Percentiles rank a stretch among this genome's conserved stretches.
Evolutionary conservation across 305 asterid genomes (phyloP).

Genomic region (Fraxinus paxiana): DNA sequence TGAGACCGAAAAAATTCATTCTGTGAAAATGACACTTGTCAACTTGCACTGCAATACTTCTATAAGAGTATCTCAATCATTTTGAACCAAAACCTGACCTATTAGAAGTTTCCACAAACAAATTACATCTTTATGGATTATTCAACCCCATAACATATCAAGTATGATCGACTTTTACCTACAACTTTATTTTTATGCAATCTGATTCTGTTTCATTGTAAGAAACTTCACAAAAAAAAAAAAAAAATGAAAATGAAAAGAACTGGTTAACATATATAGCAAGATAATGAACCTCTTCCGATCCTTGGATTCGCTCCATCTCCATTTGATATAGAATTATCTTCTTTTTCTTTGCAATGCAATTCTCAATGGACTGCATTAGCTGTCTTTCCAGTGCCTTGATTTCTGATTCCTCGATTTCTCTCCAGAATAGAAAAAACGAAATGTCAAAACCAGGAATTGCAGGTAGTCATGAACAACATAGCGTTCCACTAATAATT

Average conservation of each 20-base stretch:
- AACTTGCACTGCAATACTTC: not conserved
- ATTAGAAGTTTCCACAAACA: not conserved
- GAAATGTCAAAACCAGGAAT: slow-evolving; percentile 21
- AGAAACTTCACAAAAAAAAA: not conserved
- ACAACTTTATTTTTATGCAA: not conserved
- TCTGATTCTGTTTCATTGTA: not conserved
- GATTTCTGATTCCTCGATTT: slow-evolving; percentile 89
- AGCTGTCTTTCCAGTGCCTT: slow-evolving; percentile 88
- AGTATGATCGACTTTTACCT: not conserved
- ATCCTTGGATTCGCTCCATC: slow-evolving; percentile 78
- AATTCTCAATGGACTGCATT: slow-evolving; percentile 90
- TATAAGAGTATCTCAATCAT: not conserved
- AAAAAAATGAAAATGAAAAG: not conserved
- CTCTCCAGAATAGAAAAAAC: slow-evolving; percentile 42
- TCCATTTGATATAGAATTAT: slow-evolving; percentile 77
- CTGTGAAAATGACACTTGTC: not conserved
- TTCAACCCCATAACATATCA: slow-evolving; percentile 4
- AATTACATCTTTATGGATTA: not conserved
- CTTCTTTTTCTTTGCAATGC: slow-evolving; percentile 86
- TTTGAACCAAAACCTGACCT: not conserved
- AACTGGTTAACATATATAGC: slow-evolving; percentile 6
- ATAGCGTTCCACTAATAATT: not conserved
- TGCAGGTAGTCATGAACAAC: not conserved
- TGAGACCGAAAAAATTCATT: not conserved
- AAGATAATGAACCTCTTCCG: slow-evolving; percentile 66